Conservation (phyloP, 139 green algal species). For the Chlamydomonas incerta region DNA sequence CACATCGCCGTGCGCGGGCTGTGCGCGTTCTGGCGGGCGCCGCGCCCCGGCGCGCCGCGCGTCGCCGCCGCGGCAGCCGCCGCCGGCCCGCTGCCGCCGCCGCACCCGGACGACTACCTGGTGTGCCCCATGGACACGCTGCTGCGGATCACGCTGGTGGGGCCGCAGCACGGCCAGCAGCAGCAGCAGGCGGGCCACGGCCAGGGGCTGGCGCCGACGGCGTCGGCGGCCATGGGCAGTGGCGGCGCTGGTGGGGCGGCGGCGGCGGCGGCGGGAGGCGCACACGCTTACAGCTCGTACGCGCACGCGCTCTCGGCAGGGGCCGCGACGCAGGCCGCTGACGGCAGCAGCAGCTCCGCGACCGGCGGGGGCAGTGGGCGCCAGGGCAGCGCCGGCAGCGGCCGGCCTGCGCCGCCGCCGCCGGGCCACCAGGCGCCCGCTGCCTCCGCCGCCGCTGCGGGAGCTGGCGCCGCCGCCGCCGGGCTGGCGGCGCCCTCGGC, state of each 20-base stretch:
- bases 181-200: too few species aligned
- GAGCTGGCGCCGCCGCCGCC: background rate
- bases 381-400: slow-evolving; percentile 11
- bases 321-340: too few species aligned
- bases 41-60: background rate
- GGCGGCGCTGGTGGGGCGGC: background rate
- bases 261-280: background rate
- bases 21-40: slow-evolving; percentile 50
- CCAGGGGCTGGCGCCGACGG: background rate
- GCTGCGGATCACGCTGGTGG: slow-evolving; percentile 20
- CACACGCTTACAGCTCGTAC: background rate
- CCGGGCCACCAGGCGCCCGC: too few species aligned
- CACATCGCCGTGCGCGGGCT: slow-evolving; percentile 44
- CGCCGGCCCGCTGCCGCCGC: background rate
- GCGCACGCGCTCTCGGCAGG: too few species aligned
- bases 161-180: background rate
- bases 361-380: background rate
- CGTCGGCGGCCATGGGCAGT: background rate
- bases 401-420: background rate
- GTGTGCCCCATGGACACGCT: slow-evolving; percentile 40
- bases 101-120: slow-evolving; percentile 33
- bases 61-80: background rate
- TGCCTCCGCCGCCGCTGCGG: background rate
- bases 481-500: background rate
- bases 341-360: background rate